These are phyloP conservation scores for Gautieria morchelliformis DNA, from an alignment of 768 basidiomycete species.

Conservation along the genomic window DNA sequence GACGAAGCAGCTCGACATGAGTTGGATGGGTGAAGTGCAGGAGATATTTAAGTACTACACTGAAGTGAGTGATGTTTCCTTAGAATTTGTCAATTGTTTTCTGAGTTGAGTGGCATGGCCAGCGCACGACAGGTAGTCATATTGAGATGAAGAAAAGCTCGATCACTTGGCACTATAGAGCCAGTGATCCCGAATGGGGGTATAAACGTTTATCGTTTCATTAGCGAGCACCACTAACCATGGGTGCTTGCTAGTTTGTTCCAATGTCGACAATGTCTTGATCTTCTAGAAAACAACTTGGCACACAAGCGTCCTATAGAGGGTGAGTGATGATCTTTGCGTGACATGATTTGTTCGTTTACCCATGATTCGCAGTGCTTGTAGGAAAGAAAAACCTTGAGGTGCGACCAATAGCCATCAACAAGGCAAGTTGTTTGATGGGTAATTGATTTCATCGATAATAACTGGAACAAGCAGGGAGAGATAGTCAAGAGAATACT, in stretches of 20 bases:
- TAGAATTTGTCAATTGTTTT: neutral
- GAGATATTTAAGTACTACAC: constrained; percentile 97
- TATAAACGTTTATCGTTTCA: constrained; percentile 27
- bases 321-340: constrained; percentile 34
- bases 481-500: constrained; percentile 95
- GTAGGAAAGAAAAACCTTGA: constrained; percentile 99
- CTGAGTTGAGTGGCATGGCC: neutral
- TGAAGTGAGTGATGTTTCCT: constrained; percentile 42
- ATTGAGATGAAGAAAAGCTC: constrained; percentile 97
- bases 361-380: constrained; percentile 43
- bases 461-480: constrained; percentile 34
- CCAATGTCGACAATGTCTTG: constrained; percentile 95
- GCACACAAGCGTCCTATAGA: constrained; percentile 92
- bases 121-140: constrained; percentile 90
- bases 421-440: constrained; percentile 50
- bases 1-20: constrained; percentile 91
- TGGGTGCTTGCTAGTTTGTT: constrained; percentile 43
- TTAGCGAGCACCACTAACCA: neutral
- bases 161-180: constrained; percentile 97
- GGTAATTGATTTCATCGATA: neutral
- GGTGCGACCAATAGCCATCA: constrained; percentile 88
- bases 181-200: constrained; percentile 94
- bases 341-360: neutral
- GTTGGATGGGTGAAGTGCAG: constrained; percentile 92
- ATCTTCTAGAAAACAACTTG: constrained; percentile 89